These are phyloP conservation scores for Penstemon barbatus DNA, from an alignment of 257 asterid species.

Conservation along the genomic window DNA sequence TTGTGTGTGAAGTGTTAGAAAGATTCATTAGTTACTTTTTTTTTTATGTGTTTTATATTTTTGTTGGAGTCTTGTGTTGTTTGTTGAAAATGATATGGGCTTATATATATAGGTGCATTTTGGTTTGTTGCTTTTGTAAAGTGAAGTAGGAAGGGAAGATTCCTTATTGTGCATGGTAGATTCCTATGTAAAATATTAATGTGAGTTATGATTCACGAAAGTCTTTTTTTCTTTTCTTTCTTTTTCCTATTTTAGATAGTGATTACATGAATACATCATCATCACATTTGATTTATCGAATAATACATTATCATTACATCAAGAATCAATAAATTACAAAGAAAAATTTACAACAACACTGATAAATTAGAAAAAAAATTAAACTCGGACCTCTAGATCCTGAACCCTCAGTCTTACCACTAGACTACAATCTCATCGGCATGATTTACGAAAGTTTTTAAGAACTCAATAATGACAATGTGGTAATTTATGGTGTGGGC, in stretches of 20 bases:
- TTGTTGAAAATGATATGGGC: background rate
- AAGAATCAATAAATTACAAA: no score
- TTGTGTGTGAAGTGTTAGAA: conserved; percentile 5
- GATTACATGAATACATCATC: no score
- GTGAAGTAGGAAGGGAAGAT: conserved; percentile 6
- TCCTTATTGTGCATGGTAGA: background rate
- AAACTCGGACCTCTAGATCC: no score
- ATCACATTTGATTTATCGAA: no score
- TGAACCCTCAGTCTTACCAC: no score
- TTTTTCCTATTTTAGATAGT: no score
- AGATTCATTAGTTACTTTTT: conserved; percentile 1
- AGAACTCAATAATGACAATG: background rate
- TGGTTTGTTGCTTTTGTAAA: background rate
- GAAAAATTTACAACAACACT: no score
- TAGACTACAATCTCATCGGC: no score
- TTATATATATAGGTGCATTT: background rate
- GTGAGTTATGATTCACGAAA: background rate
- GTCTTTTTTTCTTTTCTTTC: no score
- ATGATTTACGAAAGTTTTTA: background rate
- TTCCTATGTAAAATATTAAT: background rate
- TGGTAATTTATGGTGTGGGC: background rate
- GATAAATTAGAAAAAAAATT: no score
- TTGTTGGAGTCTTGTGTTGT: background rate
- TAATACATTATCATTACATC: no score
- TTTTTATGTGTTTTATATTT: background rate